phyloP scores from a whole-genome alignment of 1,284 basidiomycete genomes.

The Tilletia indica region DNA sequence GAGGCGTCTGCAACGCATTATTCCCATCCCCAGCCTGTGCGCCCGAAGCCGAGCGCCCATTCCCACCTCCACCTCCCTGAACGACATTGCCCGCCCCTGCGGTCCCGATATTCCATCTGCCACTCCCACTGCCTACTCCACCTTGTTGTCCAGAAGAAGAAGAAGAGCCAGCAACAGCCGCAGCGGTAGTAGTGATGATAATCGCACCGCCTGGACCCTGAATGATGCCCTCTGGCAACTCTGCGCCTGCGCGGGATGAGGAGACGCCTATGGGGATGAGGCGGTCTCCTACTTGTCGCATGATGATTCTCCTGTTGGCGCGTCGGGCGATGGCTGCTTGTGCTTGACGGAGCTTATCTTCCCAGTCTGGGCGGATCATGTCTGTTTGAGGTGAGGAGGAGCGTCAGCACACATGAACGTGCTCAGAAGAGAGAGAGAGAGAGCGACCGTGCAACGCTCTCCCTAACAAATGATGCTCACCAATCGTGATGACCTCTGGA shows the following conservation, averaged over 20 bases:
- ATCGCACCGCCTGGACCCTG: slow-evolving; percentile 54
- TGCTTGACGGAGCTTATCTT: slow-evolving; percentile 43
- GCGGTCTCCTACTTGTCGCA: slow-evolving; percentile 96
- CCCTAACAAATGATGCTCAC: slow-evolving; percentile 23
- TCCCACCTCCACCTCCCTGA: slow-evolving; percentile 22
- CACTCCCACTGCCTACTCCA: neutral
- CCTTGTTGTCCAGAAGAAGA: neutral
- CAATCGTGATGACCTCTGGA: slow-evolving; percentile 44
- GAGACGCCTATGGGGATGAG: slow-evolving; percentile 95
- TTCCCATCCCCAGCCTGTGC: slow-evolving; percentile 18
- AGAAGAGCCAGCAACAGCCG: slow-evolving; percentile 8
- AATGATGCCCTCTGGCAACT: slow-evolving; percentile 39
- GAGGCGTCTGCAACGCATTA: slow-evolving; percentile 64
- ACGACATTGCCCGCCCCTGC: slow-evolving; percentile 13
- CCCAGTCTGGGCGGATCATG: slow-evolving; percentile 52
- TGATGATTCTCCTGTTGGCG: slow-evolving; percentile 91
- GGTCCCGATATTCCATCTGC: slow-evolving; percentile 1
- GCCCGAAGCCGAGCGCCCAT: too few species aligned
- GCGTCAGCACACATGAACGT: too few species aligned
- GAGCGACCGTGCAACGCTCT: too few species aligned
- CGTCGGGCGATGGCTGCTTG: slow-evolving; percentile 43
- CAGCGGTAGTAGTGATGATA: slow-evolving; percentile 30
- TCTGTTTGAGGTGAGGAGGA: too few species aligned
- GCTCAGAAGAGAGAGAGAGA: too few species aligned
- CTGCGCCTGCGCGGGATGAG: slow-evolving; percentile 58